These are phyloP conservation scores for Raddia guianensis DNA, from an alignment of 176 grass and related monocot genomes.

Conservation along the genomic window DNA sequence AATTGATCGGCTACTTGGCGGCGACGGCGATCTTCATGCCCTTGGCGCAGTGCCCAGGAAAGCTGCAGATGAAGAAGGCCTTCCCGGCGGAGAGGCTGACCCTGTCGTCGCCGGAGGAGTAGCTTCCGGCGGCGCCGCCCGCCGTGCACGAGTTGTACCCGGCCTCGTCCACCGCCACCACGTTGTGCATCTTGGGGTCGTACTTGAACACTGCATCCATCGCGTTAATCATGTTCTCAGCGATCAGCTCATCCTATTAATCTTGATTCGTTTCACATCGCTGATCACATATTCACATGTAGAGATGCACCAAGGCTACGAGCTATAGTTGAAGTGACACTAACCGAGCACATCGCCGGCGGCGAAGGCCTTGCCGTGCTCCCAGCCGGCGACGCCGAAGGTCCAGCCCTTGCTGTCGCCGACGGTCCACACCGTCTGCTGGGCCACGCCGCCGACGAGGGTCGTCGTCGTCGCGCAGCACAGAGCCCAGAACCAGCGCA, in stretches of 20 bases:
- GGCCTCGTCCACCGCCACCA: slow-evolving; percentile 28
- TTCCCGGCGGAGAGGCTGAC: background rate
- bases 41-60: background rate
- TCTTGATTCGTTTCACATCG: background rate
- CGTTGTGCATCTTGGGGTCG: background rate
- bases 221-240: background rate
- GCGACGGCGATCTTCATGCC: slow-evolving; percentile 27
- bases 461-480: slow-evolving; percentile 2
- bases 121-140: background rate
- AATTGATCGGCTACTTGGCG: background rate
- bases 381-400: slow-evolving; percentile 34
- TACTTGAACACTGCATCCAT: slow-evolving; percentile 37
- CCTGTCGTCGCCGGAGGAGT: slow-evolving; percentile 6
- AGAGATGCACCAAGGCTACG: too few relatives aligned
- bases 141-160: slow-evolving; percentile 6
- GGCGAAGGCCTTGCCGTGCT: slow-evolving; percentile 37
- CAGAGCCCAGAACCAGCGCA: slow-evolving; percentile 35
- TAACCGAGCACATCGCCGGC: slow-evolving; percentile 51
- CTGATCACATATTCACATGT: too few relatives aligned
- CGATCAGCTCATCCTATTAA: background rate
- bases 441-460: background rate
- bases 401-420: slow-evolving; percentile 43
- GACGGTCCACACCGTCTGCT: slow-evolving; percentile 21
- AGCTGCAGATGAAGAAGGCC: slow-evolving; percentile 31
- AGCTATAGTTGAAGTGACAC: too few relatives aligned